These are phyloP conservation scores for Paramecium bursaria DNA, from an alignment of 73 alveolate genomes.

Conservation along the genomic window DNA sequence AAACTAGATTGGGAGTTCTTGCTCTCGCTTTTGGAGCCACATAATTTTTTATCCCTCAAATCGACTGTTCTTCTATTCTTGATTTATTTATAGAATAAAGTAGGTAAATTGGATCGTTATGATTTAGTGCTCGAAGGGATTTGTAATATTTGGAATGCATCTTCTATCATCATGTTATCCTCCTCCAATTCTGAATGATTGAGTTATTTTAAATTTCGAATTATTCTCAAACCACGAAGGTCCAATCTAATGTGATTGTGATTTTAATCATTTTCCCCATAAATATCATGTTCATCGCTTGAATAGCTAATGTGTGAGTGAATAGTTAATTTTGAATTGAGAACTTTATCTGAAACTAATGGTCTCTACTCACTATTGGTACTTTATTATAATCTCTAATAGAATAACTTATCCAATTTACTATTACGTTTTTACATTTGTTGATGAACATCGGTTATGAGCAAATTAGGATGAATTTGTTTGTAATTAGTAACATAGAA, in stretches of 20 bases:
- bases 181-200: background rate
- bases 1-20: constrained; percentile 30
- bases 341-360: constrained; percentile 10
- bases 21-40: constrained; percentile 40
- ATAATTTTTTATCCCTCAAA: too few species aligned
- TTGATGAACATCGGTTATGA: constrained; percentile 14
- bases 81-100: too few species aligned
- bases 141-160: too few species aligned
- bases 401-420: constrained; percentile 22
- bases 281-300: constrained; percentile 47
- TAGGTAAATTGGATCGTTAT: too few species aligned
- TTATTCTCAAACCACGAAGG: background rate
- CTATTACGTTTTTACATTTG: constrained; percentile 36
- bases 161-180: background rate
- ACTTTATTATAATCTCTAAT: constrained; percentile 7
- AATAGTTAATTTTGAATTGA: constrained; percentile 36
- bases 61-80: too few species aligned
- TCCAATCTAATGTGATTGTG: background rate
- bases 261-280: background rate
- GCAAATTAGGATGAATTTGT: constrained; percentile 24
- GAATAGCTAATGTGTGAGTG: constrained; percentile 27
- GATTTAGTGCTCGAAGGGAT: too few species aligned
- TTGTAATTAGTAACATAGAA: constrained; percentile 49
- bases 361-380: background rate
- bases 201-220: background rate